These are phyloP conservation scores for Neofusicoccum umdonicola DNA, from an alignment of 2,329 filamentous ascomycete genomes.

Conservation along the genomic window DNA sequence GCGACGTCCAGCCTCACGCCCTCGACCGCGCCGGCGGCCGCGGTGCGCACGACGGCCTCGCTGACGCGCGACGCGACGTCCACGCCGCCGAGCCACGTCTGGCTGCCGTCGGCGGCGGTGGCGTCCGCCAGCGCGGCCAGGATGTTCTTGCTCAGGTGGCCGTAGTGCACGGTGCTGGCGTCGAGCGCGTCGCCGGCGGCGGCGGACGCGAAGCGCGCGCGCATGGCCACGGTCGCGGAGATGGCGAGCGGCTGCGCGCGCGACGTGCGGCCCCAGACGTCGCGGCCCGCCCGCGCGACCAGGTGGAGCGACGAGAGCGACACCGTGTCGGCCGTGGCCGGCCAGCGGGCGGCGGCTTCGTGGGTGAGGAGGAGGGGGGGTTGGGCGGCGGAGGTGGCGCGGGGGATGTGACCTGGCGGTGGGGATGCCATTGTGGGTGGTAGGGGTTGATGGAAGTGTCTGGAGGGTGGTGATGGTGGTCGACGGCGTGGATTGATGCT, in stretches of 20 bases:
- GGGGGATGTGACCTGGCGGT: background rate
- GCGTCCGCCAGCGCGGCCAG: slow-evolving; percentile 41
- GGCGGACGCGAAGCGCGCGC: slow-evolving; percentile 56
- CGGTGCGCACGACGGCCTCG: slow-evolving; percentile 23
- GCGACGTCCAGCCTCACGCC: slow-evolving; percentile 54
- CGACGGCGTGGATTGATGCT: too few species aligned
- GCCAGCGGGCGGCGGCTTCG: slow-evolving; percentile 22
- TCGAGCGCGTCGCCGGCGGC: slow-evolving; percentile 61
- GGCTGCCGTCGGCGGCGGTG: background rate
- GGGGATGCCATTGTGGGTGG: background rate
- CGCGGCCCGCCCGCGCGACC: slow-evolving; percentile 56
- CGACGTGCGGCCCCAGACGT: slow-evolving; percentile 64
- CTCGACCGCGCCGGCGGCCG: slow-evolving; percentile 25
- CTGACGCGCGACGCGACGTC: slow-evolving; percentile 24
- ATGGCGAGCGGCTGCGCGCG: slow-evolving; percentile 63
- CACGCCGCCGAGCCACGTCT: slow-evolving; percentile 27
- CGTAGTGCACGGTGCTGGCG: slow-evolving; percentile 74
- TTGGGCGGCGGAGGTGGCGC: background rate
- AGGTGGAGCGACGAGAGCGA: slow-evolving; percentile 62
- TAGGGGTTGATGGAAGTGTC: background rate
- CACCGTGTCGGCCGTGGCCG: slow-evolving; percentile 44
- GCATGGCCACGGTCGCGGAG: slow-evolving; percentile 59
- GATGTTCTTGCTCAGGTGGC: slow-evolving; percentile 65
- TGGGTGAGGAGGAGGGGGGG: slow-evolving; percentile 19
- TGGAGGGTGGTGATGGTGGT: too few species aligned